phyloP scores from a whole-genome alignment of 495 filamentous ascomycete genomes.

The Daldinia caldariorum region DNA sequence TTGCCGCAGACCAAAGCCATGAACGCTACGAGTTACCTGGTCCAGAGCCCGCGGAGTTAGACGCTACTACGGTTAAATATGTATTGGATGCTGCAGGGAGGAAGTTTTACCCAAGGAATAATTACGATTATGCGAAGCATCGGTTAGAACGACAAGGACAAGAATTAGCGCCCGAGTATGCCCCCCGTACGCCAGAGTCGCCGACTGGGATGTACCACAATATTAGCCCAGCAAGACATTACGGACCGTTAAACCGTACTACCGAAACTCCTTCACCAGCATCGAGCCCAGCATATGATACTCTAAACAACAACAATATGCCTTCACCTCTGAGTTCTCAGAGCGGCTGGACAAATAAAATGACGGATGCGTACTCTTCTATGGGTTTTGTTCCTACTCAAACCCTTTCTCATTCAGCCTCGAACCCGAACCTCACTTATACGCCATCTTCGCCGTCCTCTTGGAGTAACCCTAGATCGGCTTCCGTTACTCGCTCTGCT shows the following conservation, averaged over 20 bases:
- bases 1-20: constrained; percentile 57
- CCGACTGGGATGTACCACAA: constrained; percentile 54
- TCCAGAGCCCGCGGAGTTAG: constrained; percentile 60
- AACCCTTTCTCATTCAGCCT: constrained; percentile 44
- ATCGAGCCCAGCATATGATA: constrained; percentile 56
- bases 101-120: constrained; percentile 46
- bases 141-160: constrained; percentile 58
- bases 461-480: constrained; percentile 45
- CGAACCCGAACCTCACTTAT: constrained; percentile 45
- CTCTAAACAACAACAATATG: constrained; percentile 51
- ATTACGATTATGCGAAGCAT: constrained; percentile 56
- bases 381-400: constrained; percentile 48
- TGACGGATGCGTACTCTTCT: constrained; percentile 55
- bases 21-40: constrained; percentile 62
- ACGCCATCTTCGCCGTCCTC: constrained; percentile 53
- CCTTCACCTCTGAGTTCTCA: constrained; percentile 59
- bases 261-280: constrained; percentile 50
- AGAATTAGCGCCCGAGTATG: constrained; percentile 52
- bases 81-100: constrained; percentile 50
- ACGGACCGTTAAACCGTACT: constrained; percentile 49
- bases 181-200: constrained; percentile 30
- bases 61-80: constrained; percentile 52
- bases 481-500: constrained; percentile 49
- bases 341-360: constrained; percentile 53
- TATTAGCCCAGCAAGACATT: constrained; percentile 49